phyloP scores from a whole-genome alignment of 257 asterid species.

The Solanum lycopersicoides region DNA sequence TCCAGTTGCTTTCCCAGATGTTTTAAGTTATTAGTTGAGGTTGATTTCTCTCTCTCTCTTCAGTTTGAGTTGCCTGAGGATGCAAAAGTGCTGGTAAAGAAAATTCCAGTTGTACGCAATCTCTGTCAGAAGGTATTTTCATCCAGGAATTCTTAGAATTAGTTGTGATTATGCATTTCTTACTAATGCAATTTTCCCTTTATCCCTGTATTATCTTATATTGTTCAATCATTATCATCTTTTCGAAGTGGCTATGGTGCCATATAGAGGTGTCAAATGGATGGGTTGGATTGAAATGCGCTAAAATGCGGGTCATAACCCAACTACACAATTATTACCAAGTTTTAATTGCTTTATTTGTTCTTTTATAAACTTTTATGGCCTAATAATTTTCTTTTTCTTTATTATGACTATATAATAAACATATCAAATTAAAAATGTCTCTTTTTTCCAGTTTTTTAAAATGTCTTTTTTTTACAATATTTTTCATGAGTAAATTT shows the following conservation, averaged over 20 bases:
- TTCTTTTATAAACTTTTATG: no score
- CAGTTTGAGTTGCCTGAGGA: constrained; percentile 80
- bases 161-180: not conserved
- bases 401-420: not conserved
- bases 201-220: not conserved
- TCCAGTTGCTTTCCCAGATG: not conserved
- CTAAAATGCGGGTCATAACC: not conserved
- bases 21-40: not conserved
- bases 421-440: no score
- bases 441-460: not conserved
- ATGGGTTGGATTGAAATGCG: not conserved
- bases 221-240: not conserved
- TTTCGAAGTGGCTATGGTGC: not conserved
- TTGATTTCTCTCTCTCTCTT: not conserved
- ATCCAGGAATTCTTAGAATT: not conserved
- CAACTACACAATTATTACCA: not conserved
- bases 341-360: not conserved
- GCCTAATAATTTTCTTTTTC: not conserved
- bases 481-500: not conserved
- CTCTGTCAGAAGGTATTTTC: constrained; percentile 72
- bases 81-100: constrained; percentile 49
- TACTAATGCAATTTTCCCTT: not conserved
- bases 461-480: no score
- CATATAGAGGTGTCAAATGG: not conserved
- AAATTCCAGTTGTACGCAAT: constrained; percentile 67